phyloP scores from a whole-genome alignment of 441 rosid species.

The Gossypium davidsonii region DNA sequence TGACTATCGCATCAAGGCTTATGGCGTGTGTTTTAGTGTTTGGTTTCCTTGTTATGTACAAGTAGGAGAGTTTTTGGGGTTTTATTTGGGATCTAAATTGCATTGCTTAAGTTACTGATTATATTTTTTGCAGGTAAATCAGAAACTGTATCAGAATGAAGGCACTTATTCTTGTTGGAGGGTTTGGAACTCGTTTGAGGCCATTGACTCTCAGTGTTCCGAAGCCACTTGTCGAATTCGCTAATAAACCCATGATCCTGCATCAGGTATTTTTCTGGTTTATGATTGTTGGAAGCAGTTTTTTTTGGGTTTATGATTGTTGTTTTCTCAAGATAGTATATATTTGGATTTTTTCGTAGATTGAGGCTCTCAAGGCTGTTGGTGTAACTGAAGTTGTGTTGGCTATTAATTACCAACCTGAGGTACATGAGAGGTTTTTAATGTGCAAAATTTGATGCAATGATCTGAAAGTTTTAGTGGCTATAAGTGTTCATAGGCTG shows the following conservation, averaged over 20 bases:
- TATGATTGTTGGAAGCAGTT: background rate
- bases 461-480: background rate
- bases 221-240: constrained; percentile 95
- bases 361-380: constrained; percentile 87
- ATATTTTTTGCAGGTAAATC: constrained; percentile 34
- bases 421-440: constrained; percentile 34
- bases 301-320: background rate
- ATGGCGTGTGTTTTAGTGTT: background rate
- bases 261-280: constrained; percentile 61
- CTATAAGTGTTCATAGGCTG: constrained; percentile 8
- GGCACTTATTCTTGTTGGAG: constrained; percentile 98
- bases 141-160: constrained; percentile 53
- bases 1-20: no score
- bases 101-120: constrained; percentile 18
- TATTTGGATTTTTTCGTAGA: constrained; percentile 37
- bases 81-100: background rate
- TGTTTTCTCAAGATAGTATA: constrained; percentile 2
- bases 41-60: background rate
- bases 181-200: constrained; percentile 95
- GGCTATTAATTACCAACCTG: constrained; percentile 96
- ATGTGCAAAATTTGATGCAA: background rate
- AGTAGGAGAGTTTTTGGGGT: background rate
- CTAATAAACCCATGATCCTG: constrained; percentile 95
- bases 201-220: constrained; percentile 95
- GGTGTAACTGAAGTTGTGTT: constrained; percentile 93